These are phyloP conservation scores for Colletotrichum cordylinicola DNA, from an alignment of 2,329 filamentous ascomycete genomes.

Conservation along the genomic window DNA sequence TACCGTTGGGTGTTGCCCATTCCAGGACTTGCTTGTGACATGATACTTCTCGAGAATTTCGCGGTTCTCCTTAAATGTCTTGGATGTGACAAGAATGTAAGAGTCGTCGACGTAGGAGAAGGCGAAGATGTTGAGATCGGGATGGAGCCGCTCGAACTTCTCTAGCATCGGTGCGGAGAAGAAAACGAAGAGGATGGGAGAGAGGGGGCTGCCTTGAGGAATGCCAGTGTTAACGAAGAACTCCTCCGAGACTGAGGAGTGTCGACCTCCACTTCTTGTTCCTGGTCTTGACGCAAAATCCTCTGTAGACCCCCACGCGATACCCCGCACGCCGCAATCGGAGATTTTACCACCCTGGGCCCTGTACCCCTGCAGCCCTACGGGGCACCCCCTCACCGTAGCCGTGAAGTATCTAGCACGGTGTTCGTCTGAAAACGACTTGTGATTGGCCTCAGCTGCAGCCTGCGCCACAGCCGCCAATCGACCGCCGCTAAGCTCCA, in stretches of 20 bases:
- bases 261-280: neutral
- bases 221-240: neutral
- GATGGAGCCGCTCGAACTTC: too few relatives aligned
- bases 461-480: too few relatives aligned
- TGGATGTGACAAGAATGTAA: neutral
- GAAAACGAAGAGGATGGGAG: constrained; percentile 3
- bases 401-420: too few relatives aligned
- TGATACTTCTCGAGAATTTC: neutral
- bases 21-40: neutral
- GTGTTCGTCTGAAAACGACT: too few relatives aligned
- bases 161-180: neutral
- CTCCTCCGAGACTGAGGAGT: neutral
- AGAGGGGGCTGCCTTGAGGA: neutral
- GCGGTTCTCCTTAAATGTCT: neutral
- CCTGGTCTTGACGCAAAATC: neutral
- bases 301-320: neutral
- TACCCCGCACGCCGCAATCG: too few relatives aligned
- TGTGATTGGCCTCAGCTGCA: too few relatives aligned
- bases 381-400: too few relatives aligned
- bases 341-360: too few relatives aligned
- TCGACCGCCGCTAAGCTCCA: too few relatives aligned
- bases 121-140: neutral
- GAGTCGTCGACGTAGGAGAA: neutral
- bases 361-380: too few relatives aligned
- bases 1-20: neutral